Evolutionary conservation across 352 stramenopile genomes (phyloP).

Genomic region (Aphanomyces cochlioides): DNA sequence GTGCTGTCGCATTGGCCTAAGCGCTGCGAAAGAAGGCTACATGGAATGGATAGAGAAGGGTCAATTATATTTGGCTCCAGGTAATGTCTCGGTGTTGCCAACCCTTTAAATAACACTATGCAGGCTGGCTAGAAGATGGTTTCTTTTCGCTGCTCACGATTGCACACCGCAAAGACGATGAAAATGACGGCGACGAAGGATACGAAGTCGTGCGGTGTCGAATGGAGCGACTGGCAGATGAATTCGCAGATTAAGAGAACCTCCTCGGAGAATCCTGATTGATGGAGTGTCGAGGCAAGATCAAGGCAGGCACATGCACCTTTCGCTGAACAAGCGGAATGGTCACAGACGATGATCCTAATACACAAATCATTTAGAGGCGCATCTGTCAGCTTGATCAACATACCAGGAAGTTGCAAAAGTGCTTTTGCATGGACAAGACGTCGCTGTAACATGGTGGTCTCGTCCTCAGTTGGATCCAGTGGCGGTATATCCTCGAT

Average conservation of each 20-base stretch:
- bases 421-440: neutral
- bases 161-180: conserved; percentile 6
- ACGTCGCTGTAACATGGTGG: conserved; percentile 11
- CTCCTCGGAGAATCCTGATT: no score
- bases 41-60: conserved; percentile 29
- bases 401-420: no score
- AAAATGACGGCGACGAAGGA: conserved; percentile 13
- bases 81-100: neutral
- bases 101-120: neutral
- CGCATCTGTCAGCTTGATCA: no score
- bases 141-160: conserved; percentile 17
- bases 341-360: neutral
- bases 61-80: conserved; percentile 12
- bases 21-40: neutral
- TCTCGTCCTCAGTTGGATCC: neutral
- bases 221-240: neutral
- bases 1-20: conserved; percentile 22
- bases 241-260: neutral
- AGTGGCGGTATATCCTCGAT: neutral
- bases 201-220: conserved; percentile 18
- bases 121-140: conserved; percentile 17
- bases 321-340: neutral
- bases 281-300: no score
- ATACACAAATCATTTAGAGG: no score
- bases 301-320: no score